A percentile compares a stretch with the other conserved stretches of the same genome.
phyloP scores from a whole-genome alignment of 2,329 filamentous ascomycete genomes.

The Pseudogymnoascus destructans region DNA sequence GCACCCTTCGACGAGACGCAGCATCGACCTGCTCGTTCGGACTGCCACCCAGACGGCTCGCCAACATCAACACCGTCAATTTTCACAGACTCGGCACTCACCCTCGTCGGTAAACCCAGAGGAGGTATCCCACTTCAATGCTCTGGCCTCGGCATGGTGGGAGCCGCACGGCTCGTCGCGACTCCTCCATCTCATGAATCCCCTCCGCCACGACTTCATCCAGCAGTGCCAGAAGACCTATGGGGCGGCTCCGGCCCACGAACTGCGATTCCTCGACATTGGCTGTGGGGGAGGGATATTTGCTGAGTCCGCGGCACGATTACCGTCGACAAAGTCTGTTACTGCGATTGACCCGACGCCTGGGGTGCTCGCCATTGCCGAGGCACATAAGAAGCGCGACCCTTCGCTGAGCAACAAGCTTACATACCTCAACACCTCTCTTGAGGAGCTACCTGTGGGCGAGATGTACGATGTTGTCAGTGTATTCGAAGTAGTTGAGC shows the following conservation, averaged over 20 bases:
- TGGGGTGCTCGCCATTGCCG: constrained; percentile 61
- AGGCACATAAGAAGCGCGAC: constrained; percentile 61
- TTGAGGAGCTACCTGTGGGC: constrained; percentile 50
- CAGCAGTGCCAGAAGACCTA: constrained; percentile 38
- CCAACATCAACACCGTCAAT: constrained; percentile 2
- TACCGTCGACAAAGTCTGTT: constrained; percentile 49
- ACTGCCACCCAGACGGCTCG: not conserved
- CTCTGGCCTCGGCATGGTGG: constrained; percentile 92
- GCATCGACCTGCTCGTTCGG: not conserved
- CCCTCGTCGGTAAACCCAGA: constrained; percentile 66
- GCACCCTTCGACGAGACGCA: not conserved
- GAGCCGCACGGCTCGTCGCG: constrained; percentile 86
- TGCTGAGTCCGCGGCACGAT: constrained; percentile 68
- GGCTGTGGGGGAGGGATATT: constrained; percentile 96
- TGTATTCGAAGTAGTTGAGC: constrained; percentile 90
- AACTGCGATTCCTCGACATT: constrained; percentile 70
- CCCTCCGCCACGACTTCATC: constrained; percentile 88
- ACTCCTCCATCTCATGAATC: constrained; percentile 95
- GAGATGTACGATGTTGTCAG: constrained; percentile 66
- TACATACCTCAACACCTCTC: constrained; percentile 59
- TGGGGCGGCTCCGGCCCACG: constrained; percentile 27
- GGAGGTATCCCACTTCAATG: constrained; percentile 90
- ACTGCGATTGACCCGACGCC: constrained; percentile 68
- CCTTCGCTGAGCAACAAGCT: constrained; percentile 53
- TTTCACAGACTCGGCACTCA: constrained; percentile 17